phyloP scores from a whole-genome alignment of 352 stramenopile species.

The Aphanomyces euteiches region DNA sequence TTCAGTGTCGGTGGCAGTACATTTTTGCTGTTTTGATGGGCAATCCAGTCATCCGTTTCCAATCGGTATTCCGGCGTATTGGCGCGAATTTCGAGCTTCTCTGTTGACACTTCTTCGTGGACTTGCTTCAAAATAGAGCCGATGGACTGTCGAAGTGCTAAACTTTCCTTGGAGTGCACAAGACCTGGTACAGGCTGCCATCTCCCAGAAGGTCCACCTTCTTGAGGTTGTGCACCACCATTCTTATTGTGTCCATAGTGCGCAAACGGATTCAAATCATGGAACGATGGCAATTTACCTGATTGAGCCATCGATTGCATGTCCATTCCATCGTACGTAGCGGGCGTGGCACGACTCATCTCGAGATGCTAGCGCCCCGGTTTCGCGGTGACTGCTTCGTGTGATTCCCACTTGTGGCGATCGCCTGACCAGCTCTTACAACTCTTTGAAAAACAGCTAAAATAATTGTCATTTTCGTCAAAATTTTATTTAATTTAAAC shows the following conservation, averaged over 20 bases:
- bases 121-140: conserved; percentile 69
- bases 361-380: neutral
- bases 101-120: conserved; percentile 74
- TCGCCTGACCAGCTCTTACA: conserved; percentile 16
- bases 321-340: conserved; percentile 16
- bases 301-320: conserved; percentile 18
- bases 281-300: conserved; percentile 55
- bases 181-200: conserved; percentile 76
- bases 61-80: conserved; percentile 87
- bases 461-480: conserved; percentile 7
- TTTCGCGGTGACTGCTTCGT: neutral
- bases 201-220: conserved; percentile 32
- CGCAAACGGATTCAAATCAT: conserved; percentile 71
- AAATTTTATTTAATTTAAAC: conserved; percentile 6
- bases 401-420: conserved; percentile 23
- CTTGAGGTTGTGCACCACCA: neutral
- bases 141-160: conserved; percentile 69
- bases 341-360: conserved; percentile 7
- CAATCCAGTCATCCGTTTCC: conserved; percentile 80
- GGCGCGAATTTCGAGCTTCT: conserved; percentile 76
- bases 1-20: conserved; percentile 78
- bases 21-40: conserved; percentile 72
- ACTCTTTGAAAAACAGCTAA: conserved; percentile 4
- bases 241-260: conserved; percentile 38
- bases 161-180: conserved; percentile 75